Base-by-base conservation (phyloP, 495 filamentous ascomycete genomes). In the Penicillium argentinense region DNA sequence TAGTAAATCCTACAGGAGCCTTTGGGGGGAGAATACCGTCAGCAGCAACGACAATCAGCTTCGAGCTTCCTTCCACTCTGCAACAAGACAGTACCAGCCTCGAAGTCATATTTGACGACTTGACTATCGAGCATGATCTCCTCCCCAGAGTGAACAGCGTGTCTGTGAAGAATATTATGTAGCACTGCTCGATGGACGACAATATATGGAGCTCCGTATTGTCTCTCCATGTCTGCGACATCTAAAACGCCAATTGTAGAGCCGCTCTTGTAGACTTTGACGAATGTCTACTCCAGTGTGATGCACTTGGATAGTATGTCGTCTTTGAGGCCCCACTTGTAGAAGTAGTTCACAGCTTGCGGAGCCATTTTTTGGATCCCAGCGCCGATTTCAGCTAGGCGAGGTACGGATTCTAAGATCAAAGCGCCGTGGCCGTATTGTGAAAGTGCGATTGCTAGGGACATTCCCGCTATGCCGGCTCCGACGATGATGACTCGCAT, bases 331-430 rank as follows among this genome's bases (percentile, higher is more conserved):
- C 41, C 41, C 41, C 41, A 44, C 17, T 33, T 27, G 19, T 22
- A 32, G 14, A 44, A 44, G 28, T 44, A 34, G 19, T 44, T 44
- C 11, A 44, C 28, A 9, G 41, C 28, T 11, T 44, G 41, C 1
- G 41, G 41, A 14, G 41, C 33, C 41, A 44, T 44, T n/a, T n/a
- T n/a, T 24, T 44, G 41, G n/a, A 44, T 30, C 4, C 41, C 41
- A 6, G 41, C 41, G 1, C 41, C 41, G 23, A 44, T 18, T n/a
- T 44, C 41, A 5, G 41, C 41, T 34, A 44, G 7, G 8, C 16
- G 41, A 9, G 41, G 19, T 1, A 28, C 41, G 2, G 41, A 32
- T 18, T 44, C 41, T 3, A 44, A 12, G 28, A 34, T 9, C 1
- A 33, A 13, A 9, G 33, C 41, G 0, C 22, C n/a, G 21, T 44